phyloP scores from a whole-genome alignment of 2,329 filamentous ascomycete genomes.

The Aaosphaeria arxii region DNA sequence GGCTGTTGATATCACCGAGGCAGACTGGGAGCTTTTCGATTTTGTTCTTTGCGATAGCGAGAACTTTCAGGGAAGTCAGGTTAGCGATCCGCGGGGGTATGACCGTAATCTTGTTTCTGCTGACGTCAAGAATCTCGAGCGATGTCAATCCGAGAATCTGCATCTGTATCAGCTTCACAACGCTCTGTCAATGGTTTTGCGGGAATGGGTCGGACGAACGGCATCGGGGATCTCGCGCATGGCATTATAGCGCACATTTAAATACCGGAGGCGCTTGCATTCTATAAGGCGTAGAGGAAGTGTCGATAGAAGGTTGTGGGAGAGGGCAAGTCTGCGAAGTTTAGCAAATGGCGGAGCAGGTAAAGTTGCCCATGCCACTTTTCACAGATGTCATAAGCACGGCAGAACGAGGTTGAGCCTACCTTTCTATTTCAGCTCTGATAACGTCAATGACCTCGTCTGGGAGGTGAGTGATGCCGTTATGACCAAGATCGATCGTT shows the following conservation, averaged over 20 bases:
- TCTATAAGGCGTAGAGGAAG: constrained; percentile 70
- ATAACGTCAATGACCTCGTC: constrained; percentile 74
- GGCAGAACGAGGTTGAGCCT: constrained; percentile 1
- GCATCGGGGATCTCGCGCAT: constrained; percentile 65
- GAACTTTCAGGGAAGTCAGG: constrained; percentile 80
- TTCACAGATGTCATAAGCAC: no score
- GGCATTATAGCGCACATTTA: constrained; percentile 76
- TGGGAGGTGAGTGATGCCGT: constrained; percentile 67
- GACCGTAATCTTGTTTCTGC: constrained; percentile 76
- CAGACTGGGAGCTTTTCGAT: constrained; percentile 81
- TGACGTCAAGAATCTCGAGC: constrained; percentile 89
- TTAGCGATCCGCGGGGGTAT: constrained; percentile 78
- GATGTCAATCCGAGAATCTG: constrained; percentile 83
- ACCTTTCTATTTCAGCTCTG: constrained; percentile 72
- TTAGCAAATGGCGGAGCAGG: constrained; percentile 13
- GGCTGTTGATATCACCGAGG: constrained; percentile 82
- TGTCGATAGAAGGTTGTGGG: constrained; percentile 72
- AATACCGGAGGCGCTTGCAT: constrained; percentile 73
- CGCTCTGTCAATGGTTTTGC: neutral
- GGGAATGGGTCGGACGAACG: constrained; percentile 44
- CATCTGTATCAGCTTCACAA: constrained; percentile 7
- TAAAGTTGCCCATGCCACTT: no score
- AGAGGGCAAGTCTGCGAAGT: constrained; percentile 65
- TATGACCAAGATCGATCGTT: constrained; percentile 75
- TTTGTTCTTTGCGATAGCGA: constrained; percentile 83